phyloP scores from a whole-genome alignment of 495 filamentous ascomycete species.

The Tetracladium setigerum region DNA sequence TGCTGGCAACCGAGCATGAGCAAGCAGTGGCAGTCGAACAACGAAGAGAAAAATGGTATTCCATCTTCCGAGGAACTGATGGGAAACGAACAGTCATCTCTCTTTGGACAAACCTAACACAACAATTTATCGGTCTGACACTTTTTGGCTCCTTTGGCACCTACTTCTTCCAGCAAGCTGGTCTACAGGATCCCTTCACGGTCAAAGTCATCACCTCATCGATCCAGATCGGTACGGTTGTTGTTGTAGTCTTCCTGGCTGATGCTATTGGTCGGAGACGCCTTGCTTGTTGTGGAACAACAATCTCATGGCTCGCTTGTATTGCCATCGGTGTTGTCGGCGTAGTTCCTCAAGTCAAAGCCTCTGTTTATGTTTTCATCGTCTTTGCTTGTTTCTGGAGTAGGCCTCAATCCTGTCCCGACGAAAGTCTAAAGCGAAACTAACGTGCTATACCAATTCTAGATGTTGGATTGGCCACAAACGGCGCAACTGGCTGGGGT shows the following conservation, averaged over 20 bases:
- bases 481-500: conserved; percentile 11
- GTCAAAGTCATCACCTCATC: conserved; percentile 66
- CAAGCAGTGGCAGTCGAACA: conserved; percentile 1
- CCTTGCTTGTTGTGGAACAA: conserved; percentile 57
- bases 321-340: conserved; percentile 62
- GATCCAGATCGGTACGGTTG: conserved; percentile 58
- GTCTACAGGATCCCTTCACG: conserved; percentile 51
- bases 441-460: background rate
- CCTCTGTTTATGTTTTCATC: conserved; percentile 3
- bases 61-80: conserved; percentile 7
- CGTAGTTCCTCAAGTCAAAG: conserved; percentile 42
- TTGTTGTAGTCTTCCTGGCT: conserved; percentile 62
- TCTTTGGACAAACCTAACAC: conserved; percentile 4
- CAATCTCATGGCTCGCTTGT: conserved; percentile 50
- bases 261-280: conserved; percentile 61
- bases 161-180: conserved; percentile 67
- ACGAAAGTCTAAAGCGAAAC: conserved; percentile 65
- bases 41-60: conserved; percentile 9
- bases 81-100: conserved; percentile 6
- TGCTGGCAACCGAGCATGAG: conserved; percentile 5
- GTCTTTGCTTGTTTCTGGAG: conserved; percentile 51
- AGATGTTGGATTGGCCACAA: conserved; percentile 5
- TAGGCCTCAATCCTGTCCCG: conserved; percentile 61
- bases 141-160: conserved; percentile 10
- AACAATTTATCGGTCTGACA: conserved; percentile 12